These are phyloP conservation scores for Aspergillus sp. DNA, from an alignment of 2,329 filamentous ascomycete genomes.

Conservation along the genomic window DNA sequence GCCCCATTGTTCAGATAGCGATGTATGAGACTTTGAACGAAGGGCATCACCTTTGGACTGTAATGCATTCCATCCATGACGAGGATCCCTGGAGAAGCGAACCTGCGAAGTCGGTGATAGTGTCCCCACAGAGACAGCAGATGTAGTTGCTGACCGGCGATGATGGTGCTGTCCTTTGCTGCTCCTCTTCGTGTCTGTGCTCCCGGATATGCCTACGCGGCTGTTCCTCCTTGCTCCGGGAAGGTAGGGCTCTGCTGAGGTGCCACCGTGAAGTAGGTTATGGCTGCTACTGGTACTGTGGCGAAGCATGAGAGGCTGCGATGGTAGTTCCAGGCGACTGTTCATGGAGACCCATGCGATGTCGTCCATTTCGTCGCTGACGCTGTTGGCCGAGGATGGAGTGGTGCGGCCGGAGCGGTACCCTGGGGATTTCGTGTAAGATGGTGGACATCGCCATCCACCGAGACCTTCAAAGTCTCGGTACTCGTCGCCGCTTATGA, in stretches of 20 bases:
- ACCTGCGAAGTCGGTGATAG: background rate
- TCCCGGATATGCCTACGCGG: background rate
- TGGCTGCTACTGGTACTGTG: background rate
- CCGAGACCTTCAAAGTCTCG: constrained; percentile 48
- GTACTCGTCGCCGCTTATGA: constrained; percentile 34
- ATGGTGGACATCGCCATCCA: constrained; percentile 36
- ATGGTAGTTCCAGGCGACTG: constrained; percentile 38
- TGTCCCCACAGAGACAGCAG: constrained; percentile 21
- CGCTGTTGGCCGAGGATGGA: constrained; percentile 24
- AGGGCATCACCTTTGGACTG: background rate
- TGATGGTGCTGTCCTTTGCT: constrained; percentile 25
- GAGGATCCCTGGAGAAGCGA: background rate
- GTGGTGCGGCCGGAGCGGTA: constrained; percentile 24
- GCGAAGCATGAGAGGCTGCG: constrained; percentile 25
- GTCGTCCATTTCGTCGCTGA: constrained; percentile 32
- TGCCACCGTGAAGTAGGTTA: background rate
- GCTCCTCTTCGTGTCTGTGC: background rate
- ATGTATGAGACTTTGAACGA: constrained; percentile 6
- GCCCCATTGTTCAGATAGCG: constrained; percentile 1
- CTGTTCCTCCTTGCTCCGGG: constrained; percentile 7
- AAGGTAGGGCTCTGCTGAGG: constrained; percentile 11
- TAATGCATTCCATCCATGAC: background rate
- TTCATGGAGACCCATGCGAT: constrained; percentile 41
- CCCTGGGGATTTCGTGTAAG: constrained; percentile 20
- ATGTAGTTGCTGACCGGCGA: constrained; percentile 36